Evolutionary conservation across 768 basidiomycete species (phyloP), one percentile per base, ranked within the genome.

Genomic region (Macrolepiota dolichaula): DNA sequence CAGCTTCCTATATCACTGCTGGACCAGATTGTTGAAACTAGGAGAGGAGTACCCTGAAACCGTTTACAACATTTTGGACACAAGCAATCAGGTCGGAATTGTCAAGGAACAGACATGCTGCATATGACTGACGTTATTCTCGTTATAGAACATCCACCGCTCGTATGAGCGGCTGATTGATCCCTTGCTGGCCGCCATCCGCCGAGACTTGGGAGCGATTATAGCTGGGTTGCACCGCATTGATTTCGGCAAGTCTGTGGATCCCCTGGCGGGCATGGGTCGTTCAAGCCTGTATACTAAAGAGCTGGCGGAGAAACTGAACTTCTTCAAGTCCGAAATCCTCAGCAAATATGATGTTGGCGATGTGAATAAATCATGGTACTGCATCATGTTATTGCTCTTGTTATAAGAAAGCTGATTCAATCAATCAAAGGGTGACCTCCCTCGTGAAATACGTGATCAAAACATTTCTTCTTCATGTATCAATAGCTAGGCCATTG

Each of bases 401-500:
- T 38, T 35, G 27, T 22, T 17, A 29, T 51, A 32, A 61, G 19
- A 12, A 25, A 11, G 40, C 42, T 38, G 57, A 4, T 12, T 11
- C 9, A 10, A 6, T n/a, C n/a, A 27, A 51, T 46, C 12, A 62
- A 32, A 92, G 91, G 89, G 72, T 81, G 0, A 74, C 79, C 13
- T 79, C 79, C 5, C 85, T 97, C 37, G 89, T 89, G 56, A 86
- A 87, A 65, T 89, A 89, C 70, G 85, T 90, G 37, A 88, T 98
- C 51, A 83, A 84, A 64, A 90, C 86, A 2, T 99, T 98, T 73
- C 86, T 99, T 10, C 73, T 98, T 38, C 96, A 99, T 68, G 88
- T 91, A n/a, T 96, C 94, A 25, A 94, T 98, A 59, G 92, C 89
- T 9, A 86, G 87, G 66, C 96, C 96, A 0, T 80, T 98, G 4